Evolutionary conservation across 805 yeast species (phyloP).

Genomic region (Wickerhamiella alocasiicola): DNA sequence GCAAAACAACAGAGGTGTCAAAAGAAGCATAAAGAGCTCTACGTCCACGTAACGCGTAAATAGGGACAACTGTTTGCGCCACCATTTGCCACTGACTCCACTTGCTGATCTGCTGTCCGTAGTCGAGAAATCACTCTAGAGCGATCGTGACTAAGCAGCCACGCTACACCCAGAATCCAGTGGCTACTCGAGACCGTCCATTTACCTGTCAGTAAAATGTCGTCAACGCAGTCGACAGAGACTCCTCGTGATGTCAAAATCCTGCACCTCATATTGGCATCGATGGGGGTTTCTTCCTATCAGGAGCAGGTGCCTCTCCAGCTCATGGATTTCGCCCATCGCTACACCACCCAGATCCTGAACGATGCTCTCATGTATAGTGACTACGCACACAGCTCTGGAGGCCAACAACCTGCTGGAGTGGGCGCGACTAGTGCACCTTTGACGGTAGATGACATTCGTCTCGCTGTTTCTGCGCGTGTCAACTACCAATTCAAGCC

Average conservation of each 20-base stretch:
- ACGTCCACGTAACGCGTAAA: too few relatives aligned
- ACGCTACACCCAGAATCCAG: too few relatives aligned
- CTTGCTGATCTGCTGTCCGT: too few relatives aligned
- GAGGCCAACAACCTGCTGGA: conserved; percentile 30
- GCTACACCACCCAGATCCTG: conserved; percentile 71
- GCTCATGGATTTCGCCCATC: conserved; percentile 89
- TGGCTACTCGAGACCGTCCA: too few relatives aligned
- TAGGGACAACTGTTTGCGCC: too few relatives aligned
- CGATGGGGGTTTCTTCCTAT: conserved; percentile 81
- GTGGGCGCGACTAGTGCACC: conserved; percentile 30
- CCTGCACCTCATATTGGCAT: conserved; percentile 79
- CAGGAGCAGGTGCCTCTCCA: conserved; percentile 95
- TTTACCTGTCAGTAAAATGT: too few relatives aligned
- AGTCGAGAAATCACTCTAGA: too few relatives aligned
- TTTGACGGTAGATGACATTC: conserved; percentile 75
- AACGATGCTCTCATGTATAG: conserved; percentile 82
- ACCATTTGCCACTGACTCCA: too few relatives aligned
- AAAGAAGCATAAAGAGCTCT: not conserved
- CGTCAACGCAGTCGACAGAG: too few relatives aligned
- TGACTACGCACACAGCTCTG: conserved; percentile 45
- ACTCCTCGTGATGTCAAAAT: conserved; percentile 84
- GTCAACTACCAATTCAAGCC: conserved; percentile 96
- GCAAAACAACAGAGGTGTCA: conserved; percentile 7
- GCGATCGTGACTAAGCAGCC: too few relatives aligned
- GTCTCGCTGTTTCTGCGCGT: conserved; percentile 85